Conservation (phyloP, 2,329 filamentous ascomycete species). For the Fusarium siculi region DNA sequence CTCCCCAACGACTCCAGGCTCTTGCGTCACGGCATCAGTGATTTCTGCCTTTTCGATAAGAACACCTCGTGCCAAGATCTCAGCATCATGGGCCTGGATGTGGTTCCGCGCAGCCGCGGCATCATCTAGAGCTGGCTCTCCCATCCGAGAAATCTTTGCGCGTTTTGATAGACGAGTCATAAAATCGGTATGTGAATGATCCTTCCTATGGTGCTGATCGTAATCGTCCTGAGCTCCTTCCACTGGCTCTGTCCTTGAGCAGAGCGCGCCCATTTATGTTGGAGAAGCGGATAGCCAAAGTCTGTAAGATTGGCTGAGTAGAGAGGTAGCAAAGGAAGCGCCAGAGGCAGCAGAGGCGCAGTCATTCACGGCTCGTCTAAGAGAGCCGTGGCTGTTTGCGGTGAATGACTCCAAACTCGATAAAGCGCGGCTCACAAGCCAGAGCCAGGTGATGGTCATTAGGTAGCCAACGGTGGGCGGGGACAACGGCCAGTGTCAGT, state of each 20-base stretch:
- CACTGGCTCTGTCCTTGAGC: conserved; percentile 37
- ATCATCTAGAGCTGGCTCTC: conserved; percentile 12
- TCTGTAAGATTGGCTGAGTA: neutral
- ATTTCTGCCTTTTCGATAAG: neutral
- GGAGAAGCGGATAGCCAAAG: neutral
- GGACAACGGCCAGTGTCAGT: conserved; percentile 2
- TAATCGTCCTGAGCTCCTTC: conserved; percentile 20
- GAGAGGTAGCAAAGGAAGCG: conserved; percentile 8
- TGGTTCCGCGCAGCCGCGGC: conserved; percentile 38
- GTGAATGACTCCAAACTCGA: conserved; percentile 22
- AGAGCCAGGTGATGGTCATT: conserved; percentile 26
- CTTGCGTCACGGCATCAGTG: neutral
- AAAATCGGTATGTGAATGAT: conserved; percentile 3
- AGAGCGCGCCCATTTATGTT: conserved; percentile 44
- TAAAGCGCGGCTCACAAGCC: conserved; percentile 31
- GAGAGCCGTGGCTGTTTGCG: conserved; percentile 19
- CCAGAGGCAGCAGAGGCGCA: conserved; percentile 21
- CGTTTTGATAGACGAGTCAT: conserved; percentile 28
- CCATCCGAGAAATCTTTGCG: conserved; percentile 9
- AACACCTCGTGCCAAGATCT: conserved; percentile 24
- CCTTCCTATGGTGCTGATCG: conserved; percentile 16
- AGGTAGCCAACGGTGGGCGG: conserved; percentile 15
- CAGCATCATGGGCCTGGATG: conserved; percentile 43
- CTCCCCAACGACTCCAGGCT: conserved; percentile 27
- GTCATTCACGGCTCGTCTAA: neutral